Evolutionary conservation across 345 rosid species (phyloP).

Genomic region (Aegle marmelos): DNA sequence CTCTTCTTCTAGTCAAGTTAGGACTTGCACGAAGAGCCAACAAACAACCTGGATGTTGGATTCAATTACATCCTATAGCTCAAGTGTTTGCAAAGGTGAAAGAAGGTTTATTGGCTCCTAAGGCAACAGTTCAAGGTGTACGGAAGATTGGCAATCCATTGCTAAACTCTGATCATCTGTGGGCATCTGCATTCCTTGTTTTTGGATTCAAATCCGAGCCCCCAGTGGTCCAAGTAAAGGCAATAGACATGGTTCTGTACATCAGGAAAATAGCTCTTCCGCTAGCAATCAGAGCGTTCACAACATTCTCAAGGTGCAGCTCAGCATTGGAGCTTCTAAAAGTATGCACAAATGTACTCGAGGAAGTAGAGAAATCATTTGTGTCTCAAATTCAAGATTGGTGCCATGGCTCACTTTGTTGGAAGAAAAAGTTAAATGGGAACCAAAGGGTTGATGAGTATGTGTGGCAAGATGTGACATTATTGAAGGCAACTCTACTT

Average conservation of each 20-base stretch:
- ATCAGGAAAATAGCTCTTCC: slow-evolving; percentile 84
- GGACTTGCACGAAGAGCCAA: slow-evolving; percentile 67
- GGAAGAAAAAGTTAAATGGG: slow-evolving; percentile 65
- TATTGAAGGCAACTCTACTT: slow-evolving; percentile 70
- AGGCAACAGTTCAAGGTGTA: slow-evolving; percentile 61
- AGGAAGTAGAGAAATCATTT: slow-evolving; percentile 90
- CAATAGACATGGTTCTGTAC: slow-evolving; percentile 68
- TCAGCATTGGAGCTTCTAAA: slow-evolving; percentile 81
- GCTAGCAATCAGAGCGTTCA: slow-evolving; percentile 72
- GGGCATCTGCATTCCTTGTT: slow-evolving; percentile 92
- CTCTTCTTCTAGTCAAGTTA: slow-evolving; percentile 59
- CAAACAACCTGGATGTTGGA: slow-evolving; percentile 62
- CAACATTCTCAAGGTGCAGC: slow-evolving; percentile 80
- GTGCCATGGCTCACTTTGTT: slow-evolving; percentile 80
- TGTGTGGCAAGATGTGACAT: slow-evolving; percentile 89
- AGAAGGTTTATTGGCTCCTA: slow-evolving; percentile 55
- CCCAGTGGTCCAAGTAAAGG: slow-evolving; percentile 71
- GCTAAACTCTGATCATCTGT: slow-evolving; percentile 65
- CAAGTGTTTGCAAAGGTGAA: slow-evolving; percentile 59
- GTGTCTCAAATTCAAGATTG: slow-evolving; percentile 84
- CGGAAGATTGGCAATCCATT: slow-evolving; percentile 50
- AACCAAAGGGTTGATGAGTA: slow-evolving; percentile 68
- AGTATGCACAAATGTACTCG: slow-evolving; percentile 83
- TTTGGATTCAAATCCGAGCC: slow-evolving; percentile 89
- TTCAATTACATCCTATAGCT: slow-evolving; percentile 78